These are phyloP conservation scores for Mikania micrantha DNA, from an alignment of 129 eudicot species.

Conservation along the genomic window DNA sequence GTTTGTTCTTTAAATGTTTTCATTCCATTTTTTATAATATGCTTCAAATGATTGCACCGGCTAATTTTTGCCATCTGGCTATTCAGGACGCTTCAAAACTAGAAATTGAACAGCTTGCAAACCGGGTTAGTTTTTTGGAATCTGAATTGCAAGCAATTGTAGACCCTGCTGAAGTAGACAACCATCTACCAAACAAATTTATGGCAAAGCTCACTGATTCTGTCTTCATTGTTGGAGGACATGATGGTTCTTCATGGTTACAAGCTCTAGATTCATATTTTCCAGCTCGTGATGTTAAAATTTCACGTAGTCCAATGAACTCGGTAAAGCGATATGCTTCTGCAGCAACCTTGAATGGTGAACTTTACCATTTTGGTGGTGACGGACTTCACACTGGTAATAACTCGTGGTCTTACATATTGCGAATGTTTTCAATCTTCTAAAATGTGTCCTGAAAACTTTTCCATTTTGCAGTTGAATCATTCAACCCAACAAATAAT, in stretches of 20 bases:
- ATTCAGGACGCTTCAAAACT: slow-evolving; percentile 45
- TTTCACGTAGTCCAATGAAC: slow-evolving; percentile 48
- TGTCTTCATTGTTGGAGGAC: slow-evolving; percentile 58
- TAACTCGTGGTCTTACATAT: slow-evolving; percentile 1
- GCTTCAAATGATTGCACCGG: neutral
- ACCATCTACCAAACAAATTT: slow-evolving; percentile 1
- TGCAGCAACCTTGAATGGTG: slow-evolving; percentile 44
- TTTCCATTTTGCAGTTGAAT: slow-evolving; percentile 50
- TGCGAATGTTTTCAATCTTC: neutral
- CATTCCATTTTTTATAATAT: neutral
- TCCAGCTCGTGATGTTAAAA: slow-evolving; percentile 33
- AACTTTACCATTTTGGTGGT: slow-evolving; percentile 62
- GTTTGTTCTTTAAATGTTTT: neutral
- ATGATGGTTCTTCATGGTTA: slow-evolving; percentile 60
- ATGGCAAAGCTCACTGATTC: slow-evolving; percentile 12
- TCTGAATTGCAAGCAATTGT: slow-evolving; percentile 6
- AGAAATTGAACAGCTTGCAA: slow-evolving; percentile 33
- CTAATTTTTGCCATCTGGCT: slow-evolving; percentile 21
- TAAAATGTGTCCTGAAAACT: neutral
- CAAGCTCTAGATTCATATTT: slow-evolving; percentile 37
- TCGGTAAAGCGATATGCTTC: slow-evolving; percentile 41
- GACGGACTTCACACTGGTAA: slow-evolving; percentile 53
- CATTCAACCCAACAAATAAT: slow-evolving; percentile 37
- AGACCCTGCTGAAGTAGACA: slow-evolving; percentile 11
- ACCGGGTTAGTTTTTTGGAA: slow-evolving; percentile 12